phyloP scores from a whole-genome alignment of 768 basidiomycete species.

The Auricularia cornea region DNA sequence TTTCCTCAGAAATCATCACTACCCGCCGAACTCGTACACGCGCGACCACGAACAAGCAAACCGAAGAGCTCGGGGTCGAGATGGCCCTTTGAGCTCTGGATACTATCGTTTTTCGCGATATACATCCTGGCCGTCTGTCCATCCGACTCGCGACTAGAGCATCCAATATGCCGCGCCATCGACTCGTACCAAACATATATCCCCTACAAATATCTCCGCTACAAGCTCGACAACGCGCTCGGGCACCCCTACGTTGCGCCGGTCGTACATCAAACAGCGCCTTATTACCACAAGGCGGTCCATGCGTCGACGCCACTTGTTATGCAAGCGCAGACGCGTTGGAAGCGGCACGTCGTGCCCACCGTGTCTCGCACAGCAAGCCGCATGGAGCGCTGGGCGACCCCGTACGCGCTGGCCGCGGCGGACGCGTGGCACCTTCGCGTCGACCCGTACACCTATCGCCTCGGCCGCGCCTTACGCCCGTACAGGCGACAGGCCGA shows the following conservation, averaged over 20 bases:
- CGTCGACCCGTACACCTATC: background rate
- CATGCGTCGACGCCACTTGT: background rate
- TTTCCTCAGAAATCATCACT: background rate
- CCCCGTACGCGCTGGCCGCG: background rate
- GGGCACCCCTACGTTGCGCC: background rate
- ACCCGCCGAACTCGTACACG: background rate
- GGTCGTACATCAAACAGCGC: background rate
- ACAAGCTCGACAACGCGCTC: background rate
- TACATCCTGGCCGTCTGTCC: conserved; percentile 4
- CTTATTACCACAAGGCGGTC: background rate
- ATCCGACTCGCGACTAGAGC: background rate
- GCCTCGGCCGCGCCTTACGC: background rate
- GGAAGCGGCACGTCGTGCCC: background rate
- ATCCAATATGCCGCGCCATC: background rate
- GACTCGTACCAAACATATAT: background rate
- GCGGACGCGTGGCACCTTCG: background rate
- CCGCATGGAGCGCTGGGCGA: background rate
- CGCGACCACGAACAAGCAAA: background rate
- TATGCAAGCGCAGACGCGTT: background rate
- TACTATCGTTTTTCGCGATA: background rate
- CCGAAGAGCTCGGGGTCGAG: background rate
- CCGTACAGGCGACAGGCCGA: background rate
- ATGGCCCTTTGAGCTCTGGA: background rate
- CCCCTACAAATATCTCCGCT: background rate
- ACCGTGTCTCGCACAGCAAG: background rate